Evolutionary conservation across 352 stramenopile genomes (phyloP), one percentile per base, ranked within the genome.

Genomic region (Aphanomyces stellatus): DNA sequence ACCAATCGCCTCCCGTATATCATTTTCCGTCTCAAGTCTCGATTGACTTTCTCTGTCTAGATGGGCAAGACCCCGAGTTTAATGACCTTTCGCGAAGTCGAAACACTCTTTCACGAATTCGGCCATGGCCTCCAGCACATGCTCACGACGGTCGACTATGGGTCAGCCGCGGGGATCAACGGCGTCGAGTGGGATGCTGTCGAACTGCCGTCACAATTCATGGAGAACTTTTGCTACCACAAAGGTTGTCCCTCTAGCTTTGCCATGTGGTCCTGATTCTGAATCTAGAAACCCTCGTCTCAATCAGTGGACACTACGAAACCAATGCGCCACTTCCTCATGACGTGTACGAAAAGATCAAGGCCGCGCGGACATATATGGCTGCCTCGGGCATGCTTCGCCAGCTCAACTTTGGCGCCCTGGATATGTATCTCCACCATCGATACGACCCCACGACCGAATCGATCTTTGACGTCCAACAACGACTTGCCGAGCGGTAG

Each of bases 141-240:
- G 97, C 85, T 99, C 5, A 99, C 97, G 17, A 90, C 79, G 24
- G 93, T 98, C 55, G 85, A 96, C 49, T 90, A 99, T 69, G 94
- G 91, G 63, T 95, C 97, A 51, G 95, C 98, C 37, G 93, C 96
- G 4, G 96, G 95, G 17, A 98, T 99, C 76, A 99, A 98, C 73
- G 93, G 92, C 49, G 87, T 99, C 17, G 96, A 99, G 76, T 99
- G 96, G 96, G 97, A 99, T 81, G 97, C 97, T 15, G 96, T 99
- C 3, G 97, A 99, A 73, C 78, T 98, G 19, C 96, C 96, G 27
- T 98, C 88, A 11, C 96, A 99, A 79, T 99, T 99, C 81, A 99
- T 99, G 96, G 97, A 99, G 69, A 99, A 99, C 75, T 99, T 97
- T 81, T 98, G 94, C 76, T 99, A 99, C 76, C 91, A 99, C 73